Percentiles rank a stretch among this genome's conserved stretches.
phyloP scores from a whole-genome alignment of 257 asterid species.

The Nicotiana otophora region DNA sequence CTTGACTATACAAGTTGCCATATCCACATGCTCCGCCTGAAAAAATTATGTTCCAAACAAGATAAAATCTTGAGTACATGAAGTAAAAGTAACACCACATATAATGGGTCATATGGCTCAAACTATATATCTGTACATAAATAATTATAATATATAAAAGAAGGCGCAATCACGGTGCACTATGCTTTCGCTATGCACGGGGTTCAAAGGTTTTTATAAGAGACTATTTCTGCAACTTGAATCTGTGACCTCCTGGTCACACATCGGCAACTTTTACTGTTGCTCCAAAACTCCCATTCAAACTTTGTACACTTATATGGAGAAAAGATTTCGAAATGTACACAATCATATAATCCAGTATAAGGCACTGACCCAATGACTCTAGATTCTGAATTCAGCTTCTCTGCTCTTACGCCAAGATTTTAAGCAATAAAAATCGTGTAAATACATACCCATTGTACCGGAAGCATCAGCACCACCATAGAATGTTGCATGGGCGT shows the following conservation, averaged over 20 bases:
- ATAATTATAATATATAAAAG: too few relatives aligned
- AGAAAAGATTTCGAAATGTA: too few relatives aligned
- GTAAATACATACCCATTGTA: conserved; percentile 44
- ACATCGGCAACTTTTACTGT: too few relatives aligned
- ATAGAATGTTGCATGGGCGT: conserved; percentile 60
- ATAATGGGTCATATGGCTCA: not conserved
- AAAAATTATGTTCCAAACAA: not conserved
- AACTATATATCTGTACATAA: not conserved
- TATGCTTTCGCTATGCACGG: too few relatives aligned
- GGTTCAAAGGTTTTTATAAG: too few relatives aligned
- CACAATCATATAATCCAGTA: not conserved
- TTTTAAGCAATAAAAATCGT: not conserved
- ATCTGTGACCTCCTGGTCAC: too few relatives aligned
- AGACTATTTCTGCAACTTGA: too few relatives aligned
- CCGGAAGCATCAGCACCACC: conserved; percentile 65
- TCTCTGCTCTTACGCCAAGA: not conserved
- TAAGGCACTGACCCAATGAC: not conserved
- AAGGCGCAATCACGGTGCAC: too few relatives aligned
- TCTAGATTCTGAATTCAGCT: not conserved
- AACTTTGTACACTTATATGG: too few relatives aligned
- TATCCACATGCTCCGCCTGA: conserved; percentile 68
- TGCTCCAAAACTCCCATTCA: too few relatives aligned
- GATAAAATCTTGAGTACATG: not conserved
- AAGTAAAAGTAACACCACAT: not conserved
- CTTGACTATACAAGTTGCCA: conserved; percentile 51